phyloP scores from a whole-genome alignment of 73 alveolate genomes.

The Paramecium primaurelia region DNA sequence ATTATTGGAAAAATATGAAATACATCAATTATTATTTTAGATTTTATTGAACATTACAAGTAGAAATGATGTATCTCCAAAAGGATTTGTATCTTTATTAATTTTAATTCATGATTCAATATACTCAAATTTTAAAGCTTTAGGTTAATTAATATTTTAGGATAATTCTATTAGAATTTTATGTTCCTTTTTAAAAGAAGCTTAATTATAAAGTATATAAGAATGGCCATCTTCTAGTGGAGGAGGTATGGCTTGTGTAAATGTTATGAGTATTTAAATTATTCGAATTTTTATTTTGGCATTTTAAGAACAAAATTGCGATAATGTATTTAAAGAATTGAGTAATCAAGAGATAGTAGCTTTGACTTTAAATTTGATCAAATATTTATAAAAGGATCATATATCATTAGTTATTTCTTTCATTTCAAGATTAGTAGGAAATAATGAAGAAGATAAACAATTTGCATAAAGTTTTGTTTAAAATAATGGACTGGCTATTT shows the following conservation, averaged over 20 bases:
- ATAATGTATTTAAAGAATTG: constrained; percentile 69
- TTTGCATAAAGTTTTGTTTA: constrained; percentile 82
- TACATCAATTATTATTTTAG: constrained; percentile 72
- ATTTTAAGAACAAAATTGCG: constrained; percentile 74
- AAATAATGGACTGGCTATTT: constrained; percentile 77
- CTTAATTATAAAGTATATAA: constrained; percentile 81
- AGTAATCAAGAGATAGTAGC: constrained; percentile 78
- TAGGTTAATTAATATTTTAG: constrained; percentile 84
- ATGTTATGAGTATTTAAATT: constrained; percentile 74
- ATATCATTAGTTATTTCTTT: constrained; percentile 75
- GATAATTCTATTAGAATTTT: constrained; percentile 82
- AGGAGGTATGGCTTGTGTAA: constrained; percentile 88
- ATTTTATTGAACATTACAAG: constrained; percentile 77
- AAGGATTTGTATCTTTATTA: constrained; percentile 89
- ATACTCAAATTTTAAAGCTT: constrained; percentile 77
- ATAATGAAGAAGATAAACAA: constrained; percentile 77
- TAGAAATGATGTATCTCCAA: constrained; percentile 93
- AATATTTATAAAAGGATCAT: constrained; percentile 77
- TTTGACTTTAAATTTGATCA: constrained; percentile 69
- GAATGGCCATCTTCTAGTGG: constrained; percentile 97
- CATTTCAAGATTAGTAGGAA: constrained; percentile 77
- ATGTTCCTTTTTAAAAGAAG: constrained; percentile 85
- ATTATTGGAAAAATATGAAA: constrained; percentile 54
- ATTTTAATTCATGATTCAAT: constrained; percentile 88
- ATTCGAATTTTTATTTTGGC: constrained; percentile 83